phyloP scores from a whole-genome alignment of 345 rosid genomes.

The Durio zibethinus region DNA sequence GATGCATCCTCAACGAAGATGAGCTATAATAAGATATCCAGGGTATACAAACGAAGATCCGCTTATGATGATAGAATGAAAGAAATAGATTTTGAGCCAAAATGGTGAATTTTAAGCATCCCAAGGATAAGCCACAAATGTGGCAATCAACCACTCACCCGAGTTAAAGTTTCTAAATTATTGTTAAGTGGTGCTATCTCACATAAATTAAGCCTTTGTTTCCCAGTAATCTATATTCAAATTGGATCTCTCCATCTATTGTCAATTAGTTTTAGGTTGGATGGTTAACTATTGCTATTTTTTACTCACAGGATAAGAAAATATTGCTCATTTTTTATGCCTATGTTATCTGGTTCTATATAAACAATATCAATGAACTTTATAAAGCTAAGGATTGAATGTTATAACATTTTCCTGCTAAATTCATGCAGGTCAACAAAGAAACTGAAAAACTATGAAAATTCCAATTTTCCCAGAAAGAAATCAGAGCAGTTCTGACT shows the following conservation, averaged over 20 bases:
- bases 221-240: not conserved
- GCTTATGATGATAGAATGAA: not conserved
- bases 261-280: not conserved
- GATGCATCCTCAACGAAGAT: not conserved
- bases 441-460: constrained; percentile 7
- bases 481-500: not conserved
- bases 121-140: not conserved
- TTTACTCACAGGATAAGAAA: not conserved
- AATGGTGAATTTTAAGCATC: not conserved
- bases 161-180: not conserved
- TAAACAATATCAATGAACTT: not conserved
- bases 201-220: not conserved
- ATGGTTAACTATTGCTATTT: not conserved
- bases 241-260: not conserved
- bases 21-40: not conserved
- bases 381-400: not conserved
- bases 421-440: not conserved
- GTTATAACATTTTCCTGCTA: not conserved
- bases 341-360: not conserved
- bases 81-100: not conserved
- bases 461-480: not conserved
- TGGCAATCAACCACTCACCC: not conserved
- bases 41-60: not conserved
- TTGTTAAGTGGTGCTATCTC: not conserved
- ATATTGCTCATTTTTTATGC: not conserved